Evolutionary conservation across 306 rosid genomes (phyloP).

Genomic region (Glycine soja): DNA sequence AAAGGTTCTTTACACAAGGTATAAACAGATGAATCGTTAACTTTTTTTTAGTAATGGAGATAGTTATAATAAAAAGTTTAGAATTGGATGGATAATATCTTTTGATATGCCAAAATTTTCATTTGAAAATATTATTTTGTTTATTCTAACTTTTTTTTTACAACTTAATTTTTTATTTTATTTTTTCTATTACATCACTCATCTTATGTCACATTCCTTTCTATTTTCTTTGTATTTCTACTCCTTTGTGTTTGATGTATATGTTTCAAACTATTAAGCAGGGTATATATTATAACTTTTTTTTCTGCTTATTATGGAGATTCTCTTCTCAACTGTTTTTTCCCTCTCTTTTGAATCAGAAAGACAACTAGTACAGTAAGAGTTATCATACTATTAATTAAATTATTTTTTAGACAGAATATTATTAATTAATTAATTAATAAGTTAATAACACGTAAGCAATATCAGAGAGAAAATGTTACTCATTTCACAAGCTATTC

Average conservation of each 20-base stretch:
- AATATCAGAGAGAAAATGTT: slow-evolving; percentile 14
- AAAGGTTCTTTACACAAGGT: not conserved
- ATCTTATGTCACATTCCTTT: too few species aligned
- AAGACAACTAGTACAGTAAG: not conserved
- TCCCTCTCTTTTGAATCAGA: not conserved
- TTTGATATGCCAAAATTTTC: not conserved
- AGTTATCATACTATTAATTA: not conserved
- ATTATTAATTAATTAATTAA: not conserved
- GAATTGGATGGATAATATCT: not conserved
- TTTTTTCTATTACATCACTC: too few species aligned
- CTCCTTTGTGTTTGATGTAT: not conserved
- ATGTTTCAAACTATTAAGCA: not conserved
- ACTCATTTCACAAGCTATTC: slow-evolving; percentile 42
- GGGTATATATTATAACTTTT: not conserved
- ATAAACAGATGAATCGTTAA: not conserved
- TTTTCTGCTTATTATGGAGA: not conserved
- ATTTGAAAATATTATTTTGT: not conserved
- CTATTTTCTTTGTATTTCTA: not conserved
- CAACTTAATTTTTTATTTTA: too few species aligned
- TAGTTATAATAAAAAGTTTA: not conserved
- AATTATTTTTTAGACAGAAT: too few species aligned
- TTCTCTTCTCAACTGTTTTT: not conserved
- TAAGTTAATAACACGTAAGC: not conserved
- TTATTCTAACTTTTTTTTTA: too few species aligned
- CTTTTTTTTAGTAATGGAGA: not conserved